These are phyloP conservation scores for Lablab purpureus DNA, from an alignment of 306 rosid genomes.

Conservation along the genomic window DNA sequence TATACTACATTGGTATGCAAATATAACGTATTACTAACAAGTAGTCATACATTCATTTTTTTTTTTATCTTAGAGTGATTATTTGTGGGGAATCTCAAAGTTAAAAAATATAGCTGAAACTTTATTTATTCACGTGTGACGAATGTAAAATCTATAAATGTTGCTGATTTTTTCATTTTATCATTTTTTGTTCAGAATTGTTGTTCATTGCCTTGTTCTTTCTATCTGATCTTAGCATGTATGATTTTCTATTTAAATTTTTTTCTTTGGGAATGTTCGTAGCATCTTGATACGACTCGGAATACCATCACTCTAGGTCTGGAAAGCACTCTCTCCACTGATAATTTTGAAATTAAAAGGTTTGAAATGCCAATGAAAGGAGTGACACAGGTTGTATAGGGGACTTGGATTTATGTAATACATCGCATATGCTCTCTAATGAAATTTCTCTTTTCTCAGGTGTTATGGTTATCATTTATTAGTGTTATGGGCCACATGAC, in stretches of 20 bases:
- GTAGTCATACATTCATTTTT: no score
- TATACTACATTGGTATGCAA: no score
- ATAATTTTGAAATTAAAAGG: constrained; percentile 80
- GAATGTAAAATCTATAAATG: constrained; percentile 15
- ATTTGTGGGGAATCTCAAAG: constrained; percentile 33
- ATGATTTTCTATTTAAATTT: constrained; percentile 18
- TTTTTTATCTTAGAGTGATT: not conserved
- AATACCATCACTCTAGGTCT: constrained; percentile 63
- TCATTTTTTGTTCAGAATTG: constrained; percentile 20
- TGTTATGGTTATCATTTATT: constrained; percentile 77
- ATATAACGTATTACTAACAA: no score
- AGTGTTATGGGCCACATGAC: constrained; percentile 61
- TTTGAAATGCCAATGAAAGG: constrained; percentile 88
- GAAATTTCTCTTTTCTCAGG: constrained; percentile 51
- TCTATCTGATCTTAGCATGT: constrained; percentile 8
- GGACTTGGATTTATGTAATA: not conserved
- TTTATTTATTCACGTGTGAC: constrained; percentile 27
- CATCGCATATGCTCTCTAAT: not conserved
- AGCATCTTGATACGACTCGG: constrained; percentile 46
- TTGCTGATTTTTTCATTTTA: constrained; percentile 20
- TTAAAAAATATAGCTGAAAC: not conserved
- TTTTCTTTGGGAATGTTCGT: no score
- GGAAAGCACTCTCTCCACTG: constrained; percentile 90
- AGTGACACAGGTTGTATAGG: constrained; percentile 78
- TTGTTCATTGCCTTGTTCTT: constrained; percentile 13